Evolutionary conservation across 495 filamentous ascomycete species (phyloP).

Genomic region (Neurospora discreta): DNA sequence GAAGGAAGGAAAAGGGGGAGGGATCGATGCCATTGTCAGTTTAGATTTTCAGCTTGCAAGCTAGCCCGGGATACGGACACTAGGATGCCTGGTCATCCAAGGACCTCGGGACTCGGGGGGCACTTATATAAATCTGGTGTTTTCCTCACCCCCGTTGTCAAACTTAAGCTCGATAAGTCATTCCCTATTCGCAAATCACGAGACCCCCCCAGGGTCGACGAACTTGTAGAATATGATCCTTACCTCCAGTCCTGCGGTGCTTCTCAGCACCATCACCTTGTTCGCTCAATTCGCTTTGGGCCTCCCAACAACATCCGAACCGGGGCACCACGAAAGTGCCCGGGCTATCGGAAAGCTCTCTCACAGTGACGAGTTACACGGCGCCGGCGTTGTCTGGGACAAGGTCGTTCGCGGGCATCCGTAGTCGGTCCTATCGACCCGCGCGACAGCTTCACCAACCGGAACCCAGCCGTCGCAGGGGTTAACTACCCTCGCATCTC

Average conservation of each 20-base stretch:
- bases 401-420: neutral
- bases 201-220: neutral
- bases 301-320: neutral
- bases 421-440: neutral
- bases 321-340: neutral
- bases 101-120: neutral
- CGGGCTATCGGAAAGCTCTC: neutral
- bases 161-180: neutral
- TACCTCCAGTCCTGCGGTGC: neutral
- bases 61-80: neutral
- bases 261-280: neutral
- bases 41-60: neutral
- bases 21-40: neutral
- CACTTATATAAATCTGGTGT: neutral
- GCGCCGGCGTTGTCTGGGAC: neutral
- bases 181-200: neutral
- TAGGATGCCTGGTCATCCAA: neutral
- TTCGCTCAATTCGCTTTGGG: neutral
- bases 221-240: neutral
- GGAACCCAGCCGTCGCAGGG: neutral
- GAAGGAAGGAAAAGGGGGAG: neutral
- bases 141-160: neutral
- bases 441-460: neutral
- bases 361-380: neutral
- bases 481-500: neutral